Conservation (phyloP, 2,329 filamentous ascomycete species). For the Ilyonectria sp. region DNA sequence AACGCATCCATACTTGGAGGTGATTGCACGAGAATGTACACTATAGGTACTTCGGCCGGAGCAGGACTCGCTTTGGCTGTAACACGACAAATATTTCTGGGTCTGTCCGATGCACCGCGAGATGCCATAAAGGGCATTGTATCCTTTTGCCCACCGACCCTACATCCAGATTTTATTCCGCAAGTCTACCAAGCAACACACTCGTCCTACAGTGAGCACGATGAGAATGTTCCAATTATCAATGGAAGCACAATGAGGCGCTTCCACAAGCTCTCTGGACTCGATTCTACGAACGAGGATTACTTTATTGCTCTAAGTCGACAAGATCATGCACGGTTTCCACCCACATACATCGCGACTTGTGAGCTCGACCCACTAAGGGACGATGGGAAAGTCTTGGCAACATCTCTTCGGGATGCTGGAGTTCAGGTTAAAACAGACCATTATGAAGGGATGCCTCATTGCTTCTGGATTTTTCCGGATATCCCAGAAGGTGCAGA, state of each 20-base stretch:
- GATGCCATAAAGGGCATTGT: background rate
- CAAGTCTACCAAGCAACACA: background rate
- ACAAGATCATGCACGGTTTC: no score
- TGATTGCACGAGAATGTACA: background rate
- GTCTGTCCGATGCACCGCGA: background rate
- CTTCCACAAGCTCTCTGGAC: background rate
- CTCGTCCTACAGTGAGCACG: background rate
- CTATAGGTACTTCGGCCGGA: background rate
- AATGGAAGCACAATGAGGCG: background rate
- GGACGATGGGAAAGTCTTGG: no score
- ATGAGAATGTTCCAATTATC: background rate
- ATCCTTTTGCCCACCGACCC: background rate
- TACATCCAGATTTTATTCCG: background rate
- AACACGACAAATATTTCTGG: background rate
- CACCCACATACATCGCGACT: no score
- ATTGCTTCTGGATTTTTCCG: no score
- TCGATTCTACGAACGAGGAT: background rate
- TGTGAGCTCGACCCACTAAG: no score
- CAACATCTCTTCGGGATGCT: no score
- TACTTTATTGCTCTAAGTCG: background rate
- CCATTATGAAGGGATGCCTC: no score
- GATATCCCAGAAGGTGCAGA: no score
- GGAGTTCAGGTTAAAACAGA: no score
- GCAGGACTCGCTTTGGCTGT: background rate
- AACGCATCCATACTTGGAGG: background rate